Percentiles rank a stretch among this genome's conserved stretches.
Evolutionary conservation across 148 eudicot genomes (phyloP).

Genomic region (Camellia sinensis): DNA sequence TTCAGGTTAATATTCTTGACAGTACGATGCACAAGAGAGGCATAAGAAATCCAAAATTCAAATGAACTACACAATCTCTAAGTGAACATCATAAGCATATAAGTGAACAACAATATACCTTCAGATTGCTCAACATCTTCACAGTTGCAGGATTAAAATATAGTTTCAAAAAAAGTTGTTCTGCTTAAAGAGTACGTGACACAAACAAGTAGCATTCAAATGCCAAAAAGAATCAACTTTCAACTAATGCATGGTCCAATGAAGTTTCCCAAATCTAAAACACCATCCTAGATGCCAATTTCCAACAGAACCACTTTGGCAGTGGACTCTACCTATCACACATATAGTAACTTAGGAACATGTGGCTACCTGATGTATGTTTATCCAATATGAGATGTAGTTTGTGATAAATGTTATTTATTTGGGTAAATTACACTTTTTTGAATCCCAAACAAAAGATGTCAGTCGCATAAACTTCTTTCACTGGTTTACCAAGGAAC

Average conservation of each 20-base stretch:
- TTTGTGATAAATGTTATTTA: not conserved
- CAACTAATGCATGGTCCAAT: not conserved
- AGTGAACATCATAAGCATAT: not conserved
- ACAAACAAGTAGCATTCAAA: slow-evolving; percentile 4
- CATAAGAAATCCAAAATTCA: not conserved
- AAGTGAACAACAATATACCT: slow-evolving; percentile 3
- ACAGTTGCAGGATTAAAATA: slow-evolving; percentile 20
- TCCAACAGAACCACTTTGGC: not conserved
- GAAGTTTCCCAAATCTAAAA: not conserved
- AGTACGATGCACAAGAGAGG: not conserved
- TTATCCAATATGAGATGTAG: not conserved
- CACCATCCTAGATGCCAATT: not conserved
- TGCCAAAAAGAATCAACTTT: not conserved
- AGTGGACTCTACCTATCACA: not conserved
- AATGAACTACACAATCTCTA: not conserved
- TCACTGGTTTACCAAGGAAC: not conserved
- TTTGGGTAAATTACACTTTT: not conserved
- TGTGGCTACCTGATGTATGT: not conserved
- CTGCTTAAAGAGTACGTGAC: not conserved
- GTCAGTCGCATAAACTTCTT: not conserved
- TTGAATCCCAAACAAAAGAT: not conserved
- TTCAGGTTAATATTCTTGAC: not conserved
- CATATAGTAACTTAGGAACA: slow-evolving; percentile 3
- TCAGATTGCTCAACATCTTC: slow-evolving; percentile 21
- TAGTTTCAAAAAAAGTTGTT: slow-evolving; percentile 6